Percentiles rank a stretch among this genome's conserved stretches.
These are phyloP conservation scores for Colletotrichum sansevieriae DNA, from an alignment of 2,329 filamentous ascomycete species.

Conservation along the genomic window DNA sequence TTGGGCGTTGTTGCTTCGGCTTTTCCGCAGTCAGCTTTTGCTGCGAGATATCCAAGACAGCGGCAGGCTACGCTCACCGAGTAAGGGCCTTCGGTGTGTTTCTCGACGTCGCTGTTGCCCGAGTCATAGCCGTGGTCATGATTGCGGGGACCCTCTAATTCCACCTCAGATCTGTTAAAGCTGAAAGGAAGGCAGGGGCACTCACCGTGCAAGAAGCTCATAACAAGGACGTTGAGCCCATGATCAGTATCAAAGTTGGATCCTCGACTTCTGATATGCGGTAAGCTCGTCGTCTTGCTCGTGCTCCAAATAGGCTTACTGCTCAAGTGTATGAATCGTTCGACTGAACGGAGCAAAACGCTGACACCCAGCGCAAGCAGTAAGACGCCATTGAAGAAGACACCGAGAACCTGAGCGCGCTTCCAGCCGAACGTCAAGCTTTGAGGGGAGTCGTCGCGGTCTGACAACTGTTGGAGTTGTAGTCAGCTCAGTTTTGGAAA, in stretches of 20 bases:
- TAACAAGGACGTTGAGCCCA: slow-evolving; percentile 78
- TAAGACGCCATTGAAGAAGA: slow-evolving; percentile 86
- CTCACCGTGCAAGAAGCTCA: slow-evolving; percentile 73
- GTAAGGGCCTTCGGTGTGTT: not conserved
- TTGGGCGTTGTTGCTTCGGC: not conserved
- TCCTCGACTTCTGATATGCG: slow-evolving; percentile 68
- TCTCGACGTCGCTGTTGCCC: not conserved
- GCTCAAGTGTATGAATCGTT: slow-evolving; percentile 73
- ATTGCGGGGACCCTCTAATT: not conserved
- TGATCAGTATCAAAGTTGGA: slow-evolving; percentile 75
- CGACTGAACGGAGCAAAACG: slow-evolving; percentile 79
- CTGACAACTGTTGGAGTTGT: slow-evolving; percentile 61
- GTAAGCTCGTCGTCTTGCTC: not conserved
- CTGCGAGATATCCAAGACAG: not conserved
- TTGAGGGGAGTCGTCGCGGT: slow-evolving; percentile 67
- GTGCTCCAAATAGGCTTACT: slow-evolving; percentile 53
- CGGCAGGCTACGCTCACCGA: not conserved
- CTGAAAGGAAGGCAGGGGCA: too few relatives aligned
- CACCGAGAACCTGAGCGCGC: slow-evolving; percentile 77
- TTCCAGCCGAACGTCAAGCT: slow-evolving; percentile 82
- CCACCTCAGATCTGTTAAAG: not conserved
- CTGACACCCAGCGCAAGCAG: slow-evolving; percentile 78
- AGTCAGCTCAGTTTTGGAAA: not conserved
- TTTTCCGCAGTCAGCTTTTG: not conserved
- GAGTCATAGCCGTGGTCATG: not conserved